phyloP scores from a whole-genome alignment of 176 grass and related monocot genomes.

The Aegilops speltoides region DNA sequence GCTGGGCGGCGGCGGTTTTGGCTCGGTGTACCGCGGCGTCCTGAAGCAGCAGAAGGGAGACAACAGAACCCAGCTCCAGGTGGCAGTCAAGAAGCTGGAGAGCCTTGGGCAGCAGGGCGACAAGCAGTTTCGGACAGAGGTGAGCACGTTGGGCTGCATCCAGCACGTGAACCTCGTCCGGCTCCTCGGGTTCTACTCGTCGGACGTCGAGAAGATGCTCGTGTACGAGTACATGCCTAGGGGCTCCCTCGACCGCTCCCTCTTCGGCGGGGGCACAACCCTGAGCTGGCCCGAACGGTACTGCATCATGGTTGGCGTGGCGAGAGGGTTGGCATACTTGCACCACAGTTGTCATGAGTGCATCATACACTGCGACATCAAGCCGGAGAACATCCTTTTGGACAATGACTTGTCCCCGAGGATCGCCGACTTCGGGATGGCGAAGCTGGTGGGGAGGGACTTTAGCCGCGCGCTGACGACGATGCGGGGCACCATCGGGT shows the following conservation, averaged over 20 bases:
- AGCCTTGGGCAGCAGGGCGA: no score
- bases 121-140: no score
- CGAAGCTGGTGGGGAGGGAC: slow-evolving; percentile 27
- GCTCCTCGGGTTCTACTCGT: no score
- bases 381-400: no score
- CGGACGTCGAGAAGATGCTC: no score
- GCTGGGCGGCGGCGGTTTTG: slow-evolving; percentile 10
- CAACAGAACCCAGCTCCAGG: no score
- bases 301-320: slow-evolving; percentile 2
- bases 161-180: no score
- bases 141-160: no score
- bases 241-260: background rate
- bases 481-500: slow-evolving; percentile 40
- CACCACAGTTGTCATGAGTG: background rate
- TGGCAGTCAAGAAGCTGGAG: no score
- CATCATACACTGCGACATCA: no score
- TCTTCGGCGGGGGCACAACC: background rate
- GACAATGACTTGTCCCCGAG: no score
- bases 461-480: slow-evolving; percentile 6
- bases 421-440: slow-evolving; percentile 24
- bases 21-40: slow-evolving; percentile 24
- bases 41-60: background rate
- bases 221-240: no score
- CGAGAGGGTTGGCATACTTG: background rate
- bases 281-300: background rate